Evolutionary conservation across 257 asterid genomes (phyloP), one percentile per base, ranked within the genome.

Genomic region (Fraxinus cuspidata): DNA sequence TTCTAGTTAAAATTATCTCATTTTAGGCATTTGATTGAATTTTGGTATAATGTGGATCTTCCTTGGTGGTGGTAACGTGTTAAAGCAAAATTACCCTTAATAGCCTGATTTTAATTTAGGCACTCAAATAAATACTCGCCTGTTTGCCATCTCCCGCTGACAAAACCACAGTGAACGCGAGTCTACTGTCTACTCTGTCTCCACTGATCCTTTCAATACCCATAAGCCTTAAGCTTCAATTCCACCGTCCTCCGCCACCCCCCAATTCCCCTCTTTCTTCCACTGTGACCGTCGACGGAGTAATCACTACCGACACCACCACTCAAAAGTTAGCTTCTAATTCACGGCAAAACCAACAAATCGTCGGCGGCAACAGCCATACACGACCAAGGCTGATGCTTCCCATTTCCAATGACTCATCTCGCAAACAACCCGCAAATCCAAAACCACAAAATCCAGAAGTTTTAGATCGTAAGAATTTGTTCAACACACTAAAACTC

Each of bases 401-500:
- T 81, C 84, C 87, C 49, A 6, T 76, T 29, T 49, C 86, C 69
- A 11, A 63, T 4, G 12, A 11, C 8, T 34, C 34, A 12, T 9
- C 32, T 4, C 3, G 35, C 28, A 84, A 86, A 27, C 5, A 84
- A 12, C 77, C 85, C 9, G 77, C 81, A 12, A 23, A 31, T 83
- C 74, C 82, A 1, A 87, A 84, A 31, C 82, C 86, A 67, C 82
- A 85, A 78, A 3, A 81, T 77, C 77, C 77, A 0, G 83, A 77
- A 35, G 47, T 53, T 47, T 28, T 76, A 29, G 81, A 82, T 23
- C 86, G 89, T 21, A 87, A 82, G 27, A 82, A 44, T 78, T 68
- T 81, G 11, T 73, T 85, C 70, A 66, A 74, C 82, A 35, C 85
- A 7, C 67, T 89, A 78, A 89, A 85, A 70, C 84, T 83, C 82